Percentiles rank a stretch among this genome's conserved stretches.
These are phyloP conservation scores for Picea glauca DNA, from an alignment of 75 land plant genomes.

Conservation along the genomic window DNA sequence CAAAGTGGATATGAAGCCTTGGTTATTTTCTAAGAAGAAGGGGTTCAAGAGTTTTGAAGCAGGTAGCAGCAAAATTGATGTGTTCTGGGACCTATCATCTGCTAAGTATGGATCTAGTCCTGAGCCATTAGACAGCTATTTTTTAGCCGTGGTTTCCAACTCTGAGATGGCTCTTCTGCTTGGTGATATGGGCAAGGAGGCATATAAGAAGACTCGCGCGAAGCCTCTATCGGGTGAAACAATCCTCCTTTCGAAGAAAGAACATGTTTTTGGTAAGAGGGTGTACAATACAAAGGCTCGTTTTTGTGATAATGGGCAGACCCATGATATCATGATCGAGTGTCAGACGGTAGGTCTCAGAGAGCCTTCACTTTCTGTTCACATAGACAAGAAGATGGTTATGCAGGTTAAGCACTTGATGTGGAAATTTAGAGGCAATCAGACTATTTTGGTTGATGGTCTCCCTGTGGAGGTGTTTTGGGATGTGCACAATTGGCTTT, in stretches of 20 bases:
- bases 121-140: conserved; percentile 78
- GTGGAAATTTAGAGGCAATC: conserved; percentile 94
- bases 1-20: conserved; percentile 89
- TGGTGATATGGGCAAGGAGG: conserved; percentile 79
- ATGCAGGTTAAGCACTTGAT: conserved; percentile 75
- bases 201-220: conserved; percentile 57
- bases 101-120: conserved; percentile 88
- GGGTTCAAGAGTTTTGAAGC: conserved; percentile 75
- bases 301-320: conserved; percentile 63
- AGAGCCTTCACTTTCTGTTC: conserved; percentile 67
- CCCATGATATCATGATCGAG: conserved; percentile 78
- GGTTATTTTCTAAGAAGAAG: conserved; percentile 87
- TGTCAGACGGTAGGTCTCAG: conserved; percentile 52
- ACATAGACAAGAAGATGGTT: conserved; percentile 61
- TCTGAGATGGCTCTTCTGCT: conserved; percentile 62
- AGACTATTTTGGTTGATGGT: conserved; percentile 79
- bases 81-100: conserved; percentile 80
- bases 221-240: conserved; percentile 36
- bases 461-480: conserved; percentile 82
- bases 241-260: conserved; percentile 62
- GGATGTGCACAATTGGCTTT: conserved; percentile 96
- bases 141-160: conserved; percentile 61
- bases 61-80: conserved; percentile 50
- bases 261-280: conserved; percentile 82
- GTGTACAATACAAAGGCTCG: conserved; percentile 68